phyloP scores from a whole-genome alignment of 1,284 basidiomycete species.

The Vanrija sp. region DNA sequence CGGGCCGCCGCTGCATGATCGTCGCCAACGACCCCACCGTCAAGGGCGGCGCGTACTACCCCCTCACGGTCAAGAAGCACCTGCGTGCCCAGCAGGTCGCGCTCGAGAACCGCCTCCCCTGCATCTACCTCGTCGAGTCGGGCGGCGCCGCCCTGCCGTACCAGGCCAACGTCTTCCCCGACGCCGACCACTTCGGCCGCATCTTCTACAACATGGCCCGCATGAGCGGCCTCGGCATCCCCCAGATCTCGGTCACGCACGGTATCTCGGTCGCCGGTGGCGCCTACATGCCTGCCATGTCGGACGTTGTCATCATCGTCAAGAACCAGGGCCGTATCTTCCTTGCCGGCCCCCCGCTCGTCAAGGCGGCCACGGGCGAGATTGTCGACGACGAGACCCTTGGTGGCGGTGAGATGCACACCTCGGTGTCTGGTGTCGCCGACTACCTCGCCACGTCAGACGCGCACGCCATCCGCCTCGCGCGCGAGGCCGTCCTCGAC shows the following conservation, averaged over 20 bases:
- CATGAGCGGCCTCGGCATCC: constrained; percentile 81
- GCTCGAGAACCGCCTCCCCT: constrained; percentile 80
- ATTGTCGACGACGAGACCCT: constrained; percentile 88
- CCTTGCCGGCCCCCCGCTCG: constrained; percentile 90
- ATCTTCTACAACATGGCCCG: constrained; percentile 95
- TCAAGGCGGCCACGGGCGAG: constrained; percentile 93
- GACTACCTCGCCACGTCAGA: constrained; percentile 88
- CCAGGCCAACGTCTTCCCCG: constrained; percentile 72
- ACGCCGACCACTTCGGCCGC: constrained; percentile 78
- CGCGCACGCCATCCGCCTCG: constrained; percentile 79
- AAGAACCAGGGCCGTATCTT: constrained; percentile 87
- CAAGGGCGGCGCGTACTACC: constrained; percentile 90
- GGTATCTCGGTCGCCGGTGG: constrained; percentile 82
- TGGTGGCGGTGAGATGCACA: constrained; percentile 81
- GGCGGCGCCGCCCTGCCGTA: constrained; percentile 89
- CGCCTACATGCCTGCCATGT: constrained; percentile 90
- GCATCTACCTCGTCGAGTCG: constrained; percentile 65
- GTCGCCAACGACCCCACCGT: constrained; percentile 93
- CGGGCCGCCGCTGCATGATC: constrained; percentile 79
- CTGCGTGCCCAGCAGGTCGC: constrained; percentile 90
- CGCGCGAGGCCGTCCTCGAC: constrained; percentile 74
- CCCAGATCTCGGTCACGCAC: constrained; percentile 88
- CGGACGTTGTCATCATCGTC: constrained; percentile 93
- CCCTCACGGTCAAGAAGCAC: constrained; percentile 93
- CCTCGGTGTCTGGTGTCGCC: constrained; percentile 85